These are phyloP conservation scores for Ogataea ganodermae DNA, from an alignment of 805 yeast species.

Conservation along the genomic window DNA sequence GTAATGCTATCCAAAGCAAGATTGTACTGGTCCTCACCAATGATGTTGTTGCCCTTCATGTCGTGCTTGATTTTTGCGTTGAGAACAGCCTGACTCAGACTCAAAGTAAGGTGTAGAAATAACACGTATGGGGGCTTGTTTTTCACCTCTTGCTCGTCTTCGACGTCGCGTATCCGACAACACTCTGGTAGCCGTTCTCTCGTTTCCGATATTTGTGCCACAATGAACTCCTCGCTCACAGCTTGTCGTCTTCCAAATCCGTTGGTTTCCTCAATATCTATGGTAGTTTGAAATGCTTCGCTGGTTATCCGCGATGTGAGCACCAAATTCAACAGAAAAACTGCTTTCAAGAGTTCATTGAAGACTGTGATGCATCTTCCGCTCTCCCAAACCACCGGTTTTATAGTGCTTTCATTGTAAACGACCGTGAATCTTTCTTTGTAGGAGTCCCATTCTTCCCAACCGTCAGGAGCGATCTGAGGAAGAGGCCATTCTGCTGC, in stretches of 20 bases:
- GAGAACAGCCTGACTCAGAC: conserved; percentile 5
- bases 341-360: conserved; percentile 5
- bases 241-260: neutral
- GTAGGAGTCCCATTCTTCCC: conserved; percentile 10
- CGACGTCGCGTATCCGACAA: conserved; percentile 1
- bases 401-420: neutral
- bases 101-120: conserved; percentile 1
- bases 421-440: conserved; percentile 8
- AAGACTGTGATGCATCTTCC: conserved; percentile 6
- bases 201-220: neutral
- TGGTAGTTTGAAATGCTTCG: conserved; percentile 2
- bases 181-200: neutral
- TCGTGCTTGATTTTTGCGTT: conserved; percentile 6
- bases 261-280: conserved; percentile 2
- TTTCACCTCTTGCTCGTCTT: conserved; percentile 1
- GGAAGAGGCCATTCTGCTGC: conserved; percentile 9
- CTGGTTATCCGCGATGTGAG: conserved; percentile 7
- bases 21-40: conserved; percentile 8
- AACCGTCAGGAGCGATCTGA: conserved; percentile 5
- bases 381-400: conserved; percentile 8
- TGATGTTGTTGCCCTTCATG: conserved; percentile 7
- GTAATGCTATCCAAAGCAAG: neutral
- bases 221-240: conserved; percentile 5
- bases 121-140: conserved; percentile 7
- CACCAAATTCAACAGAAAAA: conserved; percentile 2